Base-by-base conservation (phyloP, 164 flowering plant species). In the Echeveria elegans region DNA sequence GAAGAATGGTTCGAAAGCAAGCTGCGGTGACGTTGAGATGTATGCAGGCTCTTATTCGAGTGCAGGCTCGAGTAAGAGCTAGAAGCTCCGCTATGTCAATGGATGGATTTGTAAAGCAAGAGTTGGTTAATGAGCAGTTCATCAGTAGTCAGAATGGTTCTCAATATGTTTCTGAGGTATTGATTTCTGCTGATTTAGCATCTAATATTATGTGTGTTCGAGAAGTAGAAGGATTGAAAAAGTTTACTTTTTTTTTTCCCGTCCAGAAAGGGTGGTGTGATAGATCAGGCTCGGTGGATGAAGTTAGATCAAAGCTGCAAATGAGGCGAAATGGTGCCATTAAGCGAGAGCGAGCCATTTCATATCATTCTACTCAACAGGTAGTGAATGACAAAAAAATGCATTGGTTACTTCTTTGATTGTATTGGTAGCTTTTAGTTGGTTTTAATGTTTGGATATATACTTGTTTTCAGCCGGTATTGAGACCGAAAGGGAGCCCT, bases 191-290 rank as follows among this genome's bases (percentile, higher is more conserved):
- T 6, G 23, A 52, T 21, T 23, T 10, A 1, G 2, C 28, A 8
- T 23, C 10, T 8, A 10, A 24, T 21, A 1, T 52, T 7, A 52
- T 21, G 11, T 52, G 1, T 1, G 58, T 52, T 23, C 5, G 28
- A 21, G 14, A 21, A 21, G 24, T 48, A n/a, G 6, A 48, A 5
- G 6, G 26, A 48, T 48, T 23, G 11, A 8, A 52, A 52, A 24
- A 6, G 29, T 52, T 6, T 21, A 21, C 28, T 7, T 21, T 45
- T 68, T 65, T 53, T 63, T 77, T 43, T n/a, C n/a, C n/a, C n/a
- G n/a, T n/a, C 18, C 47, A 95, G 99, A 77, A 70, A 71, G 87
- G 92, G 68, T 94, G 99, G 99, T 94, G 99, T 78, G 82, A 79
- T 67, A 83, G 87, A 66, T 85, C 78, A 36, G 90, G 92, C 59